A percentile compares a stretch with the other conserved stretches of the same genome.
These are phyloP conservation scores for Mycena leptocephala DNA, from an alignment of 768 basidiomycete species.

Conservation along the genomic window DNA sequence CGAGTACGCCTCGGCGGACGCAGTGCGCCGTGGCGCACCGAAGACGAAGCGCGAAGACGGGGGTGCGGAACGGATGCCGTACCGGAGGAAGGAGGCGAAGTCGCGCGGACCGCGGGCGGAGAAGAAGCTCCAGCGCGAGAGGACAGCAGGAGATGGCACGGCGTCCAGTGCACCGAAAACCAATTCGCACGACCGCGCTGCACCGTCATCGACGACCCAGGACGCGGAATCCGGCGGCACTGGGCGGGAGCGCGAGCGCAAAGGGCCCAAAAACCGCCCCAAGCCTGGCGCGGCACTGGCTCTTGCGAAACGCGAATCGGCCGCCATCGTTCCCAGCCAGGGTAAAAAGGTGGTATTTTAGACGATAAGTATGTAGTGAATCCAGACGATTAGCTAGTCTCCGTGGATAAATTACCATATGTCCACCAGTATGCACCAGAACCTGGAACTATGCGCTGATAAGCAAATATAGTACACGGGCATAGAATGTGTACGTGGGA, in stretches of 20 bases:
- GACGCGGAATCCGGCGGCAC: constrained; percentile 21
- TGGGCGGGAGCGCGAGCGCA: constrained; percentile 16
- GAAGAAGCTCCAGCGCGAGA: constrained; percentile 25
- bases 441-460: not conserved
- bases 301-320: constrained; percentile 81
- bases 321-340: constrained; percentile 78
- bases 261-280: constrained; percentile 64
- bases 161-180: constrained; percentile 25
- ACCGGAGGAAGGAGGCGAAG: constrained; percentile 33
- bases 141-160: not conserved
- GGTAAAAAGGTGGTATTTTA: constrained; percentile 85
- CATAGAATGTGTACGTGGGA: not conserved
- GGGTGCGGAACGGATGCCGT: constrained; percentile 24
- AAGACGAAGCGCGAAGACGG: constrained; percentile 45
- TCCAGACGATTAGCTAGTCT: not conserved
- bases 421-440: not conserved
- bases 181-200: not conserved
- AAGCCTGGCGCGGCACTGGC: constrained; percentile 89
- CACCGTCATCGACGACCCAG: not conserved
- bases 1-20: constrained; percentile 92
- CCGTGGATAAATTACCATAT: constrained; percentile 18
- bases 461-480: not conserved
- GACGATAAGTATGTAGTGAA: not conserved
- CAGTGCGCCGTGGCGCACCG: constrained; percentile 86
- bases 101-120: constrained; percentile 28